Evolutionary conservation across 352 stramenopile species (phyloP).

Genomic region (Phytophthora sp.): DNA sequence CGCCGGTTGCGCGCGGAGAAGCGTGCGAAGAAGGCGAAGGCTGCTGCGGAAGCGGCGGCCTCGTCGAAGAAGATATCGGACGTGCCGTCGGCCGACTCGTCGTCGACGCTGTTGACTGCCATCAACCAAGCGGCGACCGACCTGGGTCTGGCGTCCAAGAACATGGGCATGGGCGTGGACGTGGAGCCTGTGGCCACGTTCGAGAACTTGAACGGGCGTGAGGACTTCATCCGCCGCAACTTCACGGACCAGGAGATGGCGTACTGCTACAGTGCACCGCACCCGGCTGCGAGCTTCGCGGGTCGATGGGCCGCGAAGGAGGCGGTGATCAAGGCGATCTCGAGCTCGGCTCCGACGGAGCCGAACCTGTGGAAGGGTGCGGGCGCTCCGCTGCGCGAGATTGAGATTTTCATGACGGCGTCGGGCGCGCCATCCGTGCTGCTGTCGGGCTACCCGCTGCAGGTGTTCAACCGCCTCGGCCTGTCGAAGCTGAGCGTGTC

Average conservation of each 20-base stretch:
- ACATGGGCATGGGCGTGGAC: slow-evolving; percentile 79
- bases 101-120: slow-evolving; percentile 57
- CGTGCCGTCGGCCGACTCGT: slow-evolving; percentile 28
- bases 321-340: slow-evolving; percentile 92
- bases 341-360: slow-evolving; percentile 65
- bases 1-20: slow-evolving; percentile 43
- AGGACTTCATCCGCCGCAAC: slow-evolving; percentile 88
- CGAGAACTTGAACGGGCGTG: slow-evolving; percentile 73
- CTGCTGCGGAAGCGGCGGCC: slow-evolving; percentile 22
- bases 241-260: slow-evolving; percentile 89
- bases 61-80: slow-evolving; percentile 22
- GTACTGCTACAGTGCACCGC: slow-evolving; percentile 82
- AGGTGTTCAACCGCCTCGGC: slow-evolving; percentile 81
- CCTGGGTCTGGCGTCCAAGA: slow-evolving; percentile 55
- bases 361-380: slow-evolving; percentile 78
- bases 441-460: slow-evolving; percentile 66
- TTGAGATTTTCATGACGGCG: slow-evolving; percentile 85
- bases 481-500: slow-evolving; percentile 82
- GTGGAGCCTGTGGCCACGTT: slow-evolving; percentile 88
- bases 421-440: slow-evolving; percentile 80
- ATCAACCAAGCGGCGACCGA: slow-evolving; percentile 59
- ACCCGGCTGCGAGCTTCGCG: slow-evolving; percentile 86
- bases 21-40: slow-evolving; percentile 53
- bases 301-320: slow-evolving; percentile 91
- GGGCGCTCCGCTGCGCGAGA: slow-evolving; percentile 78